Evolutionary conservation across 495 filamentous ascomycete species (phyloP).

Genomic region (Parachaetomium inaequale): DNA sequence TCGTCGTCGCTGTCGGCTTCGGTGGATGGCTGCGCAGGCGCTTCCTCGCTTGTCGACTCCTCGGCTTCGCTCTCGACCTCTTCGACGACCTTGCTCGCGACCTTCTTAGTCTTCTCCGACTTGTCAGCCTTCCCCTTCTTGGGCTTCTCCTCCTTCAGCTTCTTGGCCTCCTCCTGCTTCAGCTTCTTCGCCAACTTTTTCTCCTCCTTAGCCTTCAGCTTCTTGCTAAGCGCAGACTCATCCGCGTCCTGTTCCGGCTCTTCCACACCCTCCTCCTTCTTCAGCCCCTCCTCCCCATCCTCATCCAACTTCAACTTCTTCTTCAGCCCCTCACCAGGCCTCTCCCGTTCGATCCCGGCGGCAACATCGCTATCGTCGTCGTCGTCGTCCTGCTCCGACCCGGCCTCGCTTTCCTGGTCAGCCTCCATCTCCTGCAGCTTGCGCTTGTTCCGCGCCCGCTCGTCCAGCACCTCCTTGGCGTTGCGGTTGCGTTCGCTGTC

Average conservation of each 20-base stretch:
- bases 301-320: constrained; percentile 45
- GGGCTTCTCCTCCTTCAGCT: constrained; percentile 25
- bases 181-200: constrained; percentile 39
- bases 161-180: constrained; percentile 37
- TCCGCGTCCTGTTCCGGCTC: constrained; percentile 37
- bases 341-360: constrained; percentile 51
- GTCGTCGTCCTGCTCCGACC: constrained; percentile 33
- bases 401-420: constrained; percentile 28
- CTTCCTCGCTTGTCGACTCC: constrained; percentile 5
- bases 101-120: constrained; percentile 17
- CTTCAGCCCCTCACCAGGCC: constrained; percentile 52
- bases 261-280: constrained; percentile 25
- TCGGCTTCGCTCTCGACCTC: constrained; percentile 3
- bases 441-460: constrained; percentile 69
- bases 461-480: constrained; percentile 81
- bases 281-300: constrained; percentile 41
- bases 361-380: constrained; percentile 37
- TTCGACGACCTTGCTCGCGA: background rate
- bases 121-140: constrained; percentile 27
- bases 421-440: constrained; percentile 39
- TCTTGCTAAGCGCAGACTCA: constrained; percentile 21
- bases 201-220: constrained; percentile 33
- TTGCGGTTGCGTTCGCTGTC: constrained; percentile 65
- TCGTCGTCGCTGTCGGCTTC: constrained; percentile 20
- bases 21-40: constrained; percentile 20